Base-by-base conservation (phyloP, 257 asterid genomes). In the Solanum corneliomulleri region DNA sequence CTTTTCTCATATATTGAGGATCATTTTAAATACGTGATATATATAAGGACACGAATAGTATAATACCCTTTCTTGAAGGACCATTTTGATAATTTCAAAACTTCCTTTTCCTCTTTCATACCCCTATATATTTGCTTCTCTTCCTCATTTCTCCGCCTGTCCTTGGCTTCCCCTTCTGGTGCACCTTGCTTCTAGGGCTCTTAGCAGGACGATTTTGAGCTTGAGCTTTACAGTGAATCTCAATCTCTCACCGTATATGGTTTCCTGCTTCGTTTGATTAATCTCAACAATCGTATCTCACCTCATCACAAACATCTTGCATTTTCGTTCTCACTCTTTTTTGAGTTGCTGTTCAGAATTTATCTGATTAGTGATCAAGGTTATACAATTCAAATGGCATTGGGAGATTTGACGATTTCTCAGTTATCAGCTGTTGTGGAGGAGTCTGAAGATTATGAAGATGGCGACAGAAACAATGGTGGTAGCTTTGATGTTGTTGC, bases 401-500 rank as follows among this genome's bases (percentile, higher is more conserved):
- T 97, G 95, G 99, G 99, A 71, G 99, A 96, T 92, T 92, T 95
- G 90, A 94, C 93, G 98, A 93, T 95, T 47, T 96, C 99, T 56
- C 91, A 97, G 91, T 93, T 91, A 91, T 93, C 99, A 89, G 93
- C 44, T 44, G 13, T 45, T 25, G 84, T 94, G 85, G 96, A 90
- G n/a, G 97, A 94, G 60, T 90, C 90, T 86, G 92, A 91, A 88
- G 90, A 92, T 89, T 93, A 91, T 77, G 92, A 85, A 49, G 92
- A 88, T 83, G 95, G 14, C 18, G 83, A n/a, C 4, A n/a, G 76
- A 16, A 47, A 39, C 76, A 82, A 9, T 20, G 74, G 33, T 89
- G 94, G 95, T 91, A 92, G 96, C 90, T 93, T 89, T 69, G 86
- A 75, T 47, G 62, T 33, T 83, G 88, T 82, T 45, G 25, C 25